Base-by-base conservation (phyloP, 108 stramenopile genomes). In the Cyclostephanos invisitatus region DNA sequence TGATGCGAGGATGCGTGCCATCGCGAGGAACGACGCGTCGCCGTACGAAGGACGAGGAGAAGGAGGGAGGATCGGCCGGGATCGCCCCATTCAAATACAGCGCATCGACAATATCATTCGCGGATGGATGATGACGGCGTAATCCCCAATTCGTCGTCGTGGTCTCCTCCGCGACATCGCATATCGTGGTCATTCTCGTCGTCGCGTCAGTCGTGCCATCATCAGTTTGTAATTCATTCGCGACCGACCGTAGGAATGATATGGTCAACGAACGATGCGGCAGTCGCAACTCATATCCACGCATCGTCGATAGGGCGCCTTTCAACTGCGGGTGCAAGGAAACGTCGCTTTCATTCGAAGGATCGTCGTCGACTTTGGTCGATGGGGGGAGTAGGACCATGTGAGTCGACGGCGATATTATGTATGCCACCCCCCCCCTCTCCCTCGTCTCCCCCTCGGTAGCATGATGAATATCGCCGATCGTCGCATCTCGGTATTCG, bases 161-260 rank as follows among this genome's bases (percentile, higher is more conserved):
- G 7, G 8, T 47, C 38, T 18, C 53, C 5, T 0, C 56, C 7
- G 42, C 46, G 12, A 28, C 20, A 5, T 49, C 28, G 27, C 60
- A 15, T 62, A 28, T 20, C n/a, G n/a, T 9, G 44, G 8, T 5
- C 21, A 37, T 28, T 32, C 28, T 54, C 35, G 46, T 11, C 37
- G 44, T 15, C 14, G 24, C 8, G 0, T 37, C 12, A 18, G 28
- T 17, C 24, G 3, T 60, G 14, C 27, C 12, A 42, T 35, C 17
- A n/a, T 17, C 53, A 32, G n/a, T 20, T 20, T 10, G 61, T 7
- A 6, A 10, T 42, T 36, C 25, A 12, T 29, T 32, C 32, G 32
- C 50, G 35, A 81, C 60, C n/a, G 80, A 81, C 20, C 35, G 69
- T 27, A 81, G 69, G 44, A 68, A 81, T 2, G 69, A 71, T n/a